Evolutionary conservation across 1,284 basidiomycete genomes (phyloP), one percentile per base, ranked within the genome.

Genomic region (Irpex rosettiformis): DNA sequence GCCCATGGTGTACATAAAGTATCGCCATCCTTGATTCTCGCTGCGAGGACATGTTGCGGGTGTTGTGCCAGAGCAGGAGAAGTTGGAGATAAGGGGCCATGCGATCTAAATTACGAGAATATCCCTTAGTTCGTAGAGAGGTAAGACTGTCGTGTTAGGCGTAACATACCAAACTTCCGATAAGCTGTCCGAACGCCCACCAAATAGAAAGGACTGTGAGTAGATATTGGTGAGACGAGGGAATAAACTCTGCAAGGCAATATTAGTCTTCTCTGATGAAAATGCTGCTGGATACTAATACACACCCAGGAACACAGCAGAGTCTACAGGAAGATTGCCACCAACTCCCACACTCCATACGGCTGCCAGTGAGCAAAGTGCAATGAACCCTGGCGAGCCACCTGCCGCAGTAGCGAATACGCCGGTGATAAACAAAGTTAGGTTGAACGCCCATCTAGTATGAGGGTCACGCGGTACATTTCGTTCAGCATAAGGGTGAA

Each of bases 251-350:
- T 83, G 58, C 6, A 37, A 13, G n/a, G 4, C 22, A 11, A 47
- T 45, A 18, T 29, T 54, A 30, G 37, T 47, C n/a, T 10, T 33
- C 51, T 29, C 5, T 13, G 2, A 8, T 24, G 5, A 7, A 21
- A 3, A 11, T 47, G 11, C 42, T 54, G n/a, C 13, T 2, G 7
- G 6, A 37, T 16, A 4, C 4, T 11, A 3, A 11, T 29, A 56
- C 75, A 64, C 58, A 89, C 89, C 86, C 11, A 93, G 77, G 67
- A 91, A 89, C 54, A 93, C 85, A 0, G 89, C 85, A 13, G 88
- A 88, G 69, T 93, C 91, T 4, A 93, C 89, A 0, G 91, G 86
- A 49, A 88, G 69, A 65, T 89, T 89, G n/a, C 85, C 85, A 37
- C 82, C 91, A 1, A 85, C 89, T 1, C 87, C 86, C 4, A 87